These are phyloP conservation scores for Eimeria acervulina DNA, from an alignment of 169 alveolate species.

Conservation along the genomic window DNA sequence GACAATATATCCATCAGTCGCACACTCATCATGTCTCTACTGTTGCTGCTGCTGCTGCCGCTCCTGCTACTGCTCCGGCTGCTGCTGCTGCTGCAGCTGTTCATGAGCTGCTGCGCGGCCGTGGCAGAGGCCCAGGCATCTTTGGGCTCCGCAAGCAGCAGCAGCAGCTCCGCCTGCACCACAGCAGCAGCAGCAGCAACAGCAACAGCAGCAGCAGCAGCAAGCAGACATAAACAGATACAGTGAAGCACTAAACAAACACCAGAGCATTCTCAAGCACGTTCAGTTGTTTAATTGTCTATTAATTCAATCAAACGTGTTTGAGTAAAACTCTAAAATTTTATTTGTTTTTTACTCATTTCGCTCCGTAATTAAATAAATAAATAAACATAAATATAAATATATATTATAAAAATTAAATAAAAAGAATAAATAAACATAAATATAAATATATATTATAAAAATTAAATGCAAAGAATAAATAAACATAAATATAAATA, in stretches of 20 bases:
- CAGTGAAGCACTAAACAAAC: too few species aligned
- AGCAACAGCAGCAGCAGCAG: not conserved
- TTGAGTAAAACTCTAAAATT: too few species aligned
- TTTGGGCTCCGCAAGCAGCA: not conserved
- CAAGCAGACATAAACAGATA: not conserved
- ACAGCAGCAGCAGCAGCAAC: not conserved
- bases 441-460: too few species aligned
- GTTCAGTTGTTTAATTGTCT: too few species aligned
- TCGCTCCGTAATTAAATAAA: not conserved
- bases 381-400: not conserved
- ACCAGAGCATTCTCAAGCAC: too few species aligned
- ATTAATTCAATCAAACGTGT: too few species aligned
- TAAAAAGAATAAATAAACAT: too few species aligned
- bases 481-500: too few species aligned
- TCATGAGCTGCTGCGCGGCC: not conserved
- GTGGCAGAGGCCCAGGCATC: constrained; percentile 32
- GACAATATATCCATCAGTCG: not conserved
- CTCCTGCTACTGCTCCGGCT: constrained; percentile 41
- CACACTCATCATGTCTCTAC: not conserved
- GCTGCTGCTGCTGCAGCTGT: constrained; percentile 27
- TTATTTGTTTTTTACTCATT: too few species aligned
- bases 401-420: too few species aligned
- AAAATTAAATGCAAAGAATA: too few species aligned
- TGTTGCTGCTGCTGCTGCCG: constrained; percentile 31
- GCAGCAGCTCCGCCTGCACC: constrained; percentile 37